A percentile compares a stretch with the other conserved stretches of the same genome.
These are phyloP conservation scores for Lentithecium fluviatile DNA, from an alignment of 495 filamentous ascomycete genomes.

Conservation along the genomic window DNA sequence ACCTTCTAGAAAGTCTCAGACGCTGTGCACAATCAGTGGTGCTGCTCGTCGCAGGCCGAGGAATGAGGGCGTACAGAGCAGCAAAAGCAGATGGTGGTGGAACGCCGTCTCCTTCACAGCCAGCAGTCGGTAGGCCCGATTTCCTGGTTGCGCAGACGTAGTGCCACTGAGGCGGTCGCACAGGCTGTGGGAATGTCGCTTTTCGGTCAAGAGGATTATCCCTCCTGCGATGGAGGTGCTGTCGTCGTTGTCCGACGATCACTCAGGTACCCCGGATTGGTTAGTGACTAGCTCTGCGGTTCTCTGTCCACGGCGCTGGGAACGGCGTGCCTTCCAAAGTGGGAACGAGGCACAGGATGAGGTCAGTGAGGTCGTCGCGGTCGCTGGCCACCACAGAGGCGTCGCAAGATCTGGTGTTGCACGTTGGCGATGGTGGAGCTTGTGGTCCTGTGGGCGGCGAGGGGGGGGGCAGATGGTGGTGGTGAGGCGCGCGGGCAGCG, in stretches of 20 bases:
- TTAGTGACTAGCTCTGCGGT: slow-evolving; percentile 17
- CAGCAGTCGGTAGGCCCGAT: slow-evolving; percentile 33
- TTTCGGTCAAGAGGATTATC: slow-evolving; percentile 30
- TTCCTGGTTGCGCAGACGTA: slow-evolving; percentile 37
- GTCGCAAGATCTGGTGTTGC: slow-evolving; percentile 33
- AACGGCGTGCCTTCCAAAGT: slow-evolving; percentile 21
- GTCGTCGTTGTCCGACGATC: slow-evolving; percentile 28
- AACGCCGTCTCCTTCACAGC: slow-evolving; percentile 21
- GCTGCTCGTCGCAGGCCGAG: slow-evolving; percentile 25
- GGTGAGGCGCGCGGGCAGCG: slow-evolving; percentile 34
- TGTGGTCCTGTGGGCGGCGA: slow-evolving; percentile 6
- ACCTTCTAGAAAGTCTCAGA: slow-evolving; percentile 38
- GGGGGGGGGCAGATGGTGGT: slow-evolving; percentile 13
- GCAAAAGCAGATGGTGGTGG: slow-evolving; percentile 31
- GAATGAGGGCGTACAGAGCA: slow-evolving; percentile 33
- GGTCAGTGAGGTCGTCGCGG: slow-evolving; percentile 5
- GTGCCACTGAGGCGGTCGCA: slow-evolving; percentile 33
- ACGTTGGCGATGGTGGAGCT: slow-evolving; percentile 26
- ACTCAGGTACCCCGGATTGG: slow-evolving; percentile 28
- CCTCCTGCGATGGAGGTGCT: slow-evolving; percentile 32
- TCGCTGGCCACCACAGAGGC: slow-evolving; percentile 18
- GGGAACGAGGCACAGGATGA: slow-evolving; percentile 14
- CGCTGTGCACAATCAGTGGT: slow-evolving; percentile 34
- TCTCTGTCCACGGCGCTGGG: slow-evolving; percentile 18
- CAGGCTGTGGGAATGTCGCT: slow-evolving; percentile 29